These are phyloP conservation scores for Teratosphaeria viscida DNA, from an alignment of 2,329 filamentous ascomycete genomes.

Conservation along the genomic window DNA sequence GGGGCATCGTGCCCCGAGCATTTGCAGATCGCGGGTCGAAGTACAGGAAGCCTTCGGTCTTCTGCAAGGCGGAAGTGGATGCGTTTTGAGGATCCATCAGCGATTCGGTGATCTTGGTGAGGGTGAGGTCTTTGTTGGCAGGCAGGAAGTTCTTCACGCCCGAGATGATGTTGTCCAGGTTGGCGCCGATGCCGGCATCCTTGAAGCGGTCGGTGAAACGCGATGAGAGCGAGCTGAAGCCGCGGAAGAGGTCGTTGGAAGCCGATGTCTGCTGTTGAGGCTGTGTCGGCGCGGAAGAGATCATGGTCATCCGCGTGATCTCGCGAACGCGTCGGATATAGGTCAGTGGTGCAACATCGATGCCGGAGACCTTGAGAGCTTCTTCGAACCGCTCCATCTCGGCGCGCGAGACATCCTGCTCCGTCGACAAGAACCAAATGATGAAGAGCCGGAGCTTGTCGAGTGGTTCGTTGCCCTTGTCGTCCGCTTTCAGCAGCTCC, in stretches of 20 bases:
- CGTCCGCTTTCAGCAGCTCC: slow-evolving; percentile 69
- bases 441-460: slow-evolving; percentile 93
- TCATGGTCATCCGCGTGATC: slow-evolving; percentile 96
- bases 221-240: slow-evolving; percentile 84
- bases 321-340: slow-evolving; percentile 88
- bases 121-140: slow-evolving; percentile 83
- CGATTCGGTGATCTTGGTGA: slow-evolving; percentile 96
- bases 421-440: slow-evolving; percentile 92
- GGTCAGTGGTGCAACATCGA: slow-evolving; percentile 65
- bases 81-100: slow-evolving; percentile 93
- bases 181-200: slow-evolving; percentile 73
- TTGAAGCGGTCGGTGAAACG: slow-evolving; percentile 90
- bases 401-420: slow-evolving; percentile 69
- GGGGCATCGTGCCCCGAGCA: slow-evolving; percentile 82
- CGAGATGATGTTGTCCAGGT: slow-evolving; percentile 88
- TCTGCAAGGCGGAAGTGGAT: slow-evolving; percentile 82
- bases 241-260: slow-evolving; percentile 76
- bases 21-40: slow-evolving; percentile 93
- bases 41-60: slow-evolving; percentile 94
- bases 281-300: slow-evolving; percentile 64
- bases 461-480: slow-evolving; percentile 70
- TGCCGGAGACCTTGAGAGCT: slow-evolving; percentile 63
- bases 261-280: slow-evolving; percentile 45
- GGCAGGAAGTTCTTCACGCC: slow-evolving; percentile 98
- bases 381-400: slow-evolving; percentile 84